Conservation (phyloP, 345 rosid genomes). For the Aurinia saxatilis region DNA sequence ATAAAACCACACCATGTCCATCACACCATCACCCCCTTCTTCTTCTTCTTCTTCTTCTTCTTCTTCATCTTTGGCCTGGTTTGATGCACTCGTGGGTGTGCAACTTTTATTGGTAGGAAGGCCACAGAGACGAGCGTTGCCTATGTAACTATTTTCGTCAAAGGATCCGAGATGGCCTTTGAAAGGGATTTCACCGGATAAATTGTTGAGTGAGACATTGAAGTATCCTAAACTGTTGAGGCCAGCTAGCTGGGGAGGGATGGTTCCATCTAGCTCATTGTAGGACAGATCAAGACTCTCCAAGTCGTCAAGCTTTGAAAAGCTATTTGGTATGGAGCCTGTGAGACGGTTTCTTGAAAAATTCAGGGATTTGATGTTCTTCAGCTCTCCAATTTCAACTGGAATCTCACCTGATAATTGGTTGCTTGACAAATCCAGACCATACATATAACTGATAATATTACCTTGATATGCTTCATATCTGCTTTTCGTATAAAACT, state of each 20-base stretch:
- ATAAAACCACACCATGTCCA: too few relatives aligned
- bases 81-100: too few relatives aligned
- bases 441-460: constrained; percentile 32
- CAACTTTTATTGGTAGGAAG: neutral
- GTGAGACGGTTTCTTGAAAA: constrained; percentile 44
- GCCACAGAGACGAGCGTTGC: neutral
- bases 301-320: constrained; percentile 41
- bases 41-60: too few relatives aligned
- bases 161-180: neutral
- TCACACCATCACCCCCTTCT: too few relatives aligned
- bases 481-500: constrained; percentile 13
- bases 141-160: neutral
- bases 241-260: constrained; percentile 41
- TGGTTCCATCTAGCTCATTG: constrained; percentile 43
- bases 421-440: constrained; percentile 53
- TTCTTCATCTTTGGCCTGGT: too few relatives aligned
- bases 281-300: constrained; percentile 44
- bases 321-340: constrained; percentile 47
- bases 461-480: constrained; percentile 11
- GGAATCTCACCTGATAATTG: constrained; percentile 49
- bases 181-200: constrained; percentile 55
- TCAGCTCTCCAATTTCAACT: constrained; percentile 37
- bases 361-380: constrained; percentile 35
- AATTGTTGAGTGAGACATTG: constrained; percentile 50
- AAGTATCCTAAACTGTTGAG: constrained; percentile 37